A percentile compares a stretch with the other conserved stretches of the same genome.
phyloP scores from a whole-genome alignment of 495 filamentous ascomycete species.

The Stereocaulon alpinum region DNA sequence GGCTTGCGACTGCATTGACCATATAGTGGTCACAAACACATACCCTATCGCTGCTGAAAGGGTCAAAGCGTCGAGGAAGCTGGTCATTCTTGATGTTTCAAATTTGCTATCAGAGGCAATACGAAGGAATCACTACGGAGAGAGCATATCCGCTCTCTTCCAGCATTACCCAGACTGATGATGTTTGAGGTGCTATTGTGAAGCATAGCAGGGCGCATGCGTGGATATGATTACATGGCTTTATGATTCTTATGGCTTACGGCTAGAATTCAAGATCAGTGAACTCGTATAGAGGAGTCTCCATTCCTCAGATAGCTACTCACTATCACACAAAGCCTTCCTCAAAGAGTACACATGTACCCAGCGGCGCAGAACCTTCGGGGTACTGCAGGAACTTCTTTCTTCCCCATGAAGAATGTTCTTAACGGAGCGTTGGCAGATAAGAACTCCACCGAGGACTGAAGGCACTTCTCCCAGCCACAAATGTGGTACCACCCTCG shows the following conservation, averaged over 20 bases:
- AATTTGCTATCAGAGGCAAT: constrained; percentile 85
- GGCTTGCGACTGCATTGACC: constrained; percentile 80
- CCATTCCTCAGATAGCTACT: not conserved
- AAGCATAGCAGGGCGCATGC: not conserved
- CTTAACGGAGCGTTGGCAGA: constrained; percentile 76
- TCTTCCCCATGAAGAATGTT: constrained; percentile 36
- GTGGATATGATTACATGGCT: too few relatives aligned
- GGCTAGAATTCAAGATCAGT: not conserved
- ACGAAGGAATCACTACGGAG: constrained; percentile 85
- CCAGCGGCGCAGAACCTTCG: constrained; percentile 60
- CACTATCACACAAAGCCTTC: not conserved
- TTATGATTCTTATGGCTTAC: not conserved
- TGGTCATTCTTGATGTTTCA: constrained; percentile 80
- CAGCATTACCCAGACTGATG: constrained; percentile 53
- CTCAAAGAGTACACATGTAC: not conserved
- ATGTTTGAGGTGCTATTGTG: too few relatives aligned
- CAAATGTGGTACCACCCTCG: constrained; percentile 30
- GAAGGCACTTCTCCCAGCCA: constrained; percentile 54
- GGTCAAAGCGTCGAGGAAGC: constrained; percentile 61
- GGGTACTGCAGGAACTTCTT: constrained; percentile 51
- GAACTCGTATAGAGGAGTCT: not conserved
- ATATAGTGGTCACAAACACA: constrained; percentile 91
- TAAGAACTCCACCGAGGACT: constrained; percentile 42
- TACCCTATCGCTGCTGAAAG: constrained; percentile 77
- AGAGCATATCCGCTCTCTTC: constrained; percentile 80